Base-by-base conservation (phyloP, 140 eudicot species). In the Erigeron philadelphicus region DNA sequence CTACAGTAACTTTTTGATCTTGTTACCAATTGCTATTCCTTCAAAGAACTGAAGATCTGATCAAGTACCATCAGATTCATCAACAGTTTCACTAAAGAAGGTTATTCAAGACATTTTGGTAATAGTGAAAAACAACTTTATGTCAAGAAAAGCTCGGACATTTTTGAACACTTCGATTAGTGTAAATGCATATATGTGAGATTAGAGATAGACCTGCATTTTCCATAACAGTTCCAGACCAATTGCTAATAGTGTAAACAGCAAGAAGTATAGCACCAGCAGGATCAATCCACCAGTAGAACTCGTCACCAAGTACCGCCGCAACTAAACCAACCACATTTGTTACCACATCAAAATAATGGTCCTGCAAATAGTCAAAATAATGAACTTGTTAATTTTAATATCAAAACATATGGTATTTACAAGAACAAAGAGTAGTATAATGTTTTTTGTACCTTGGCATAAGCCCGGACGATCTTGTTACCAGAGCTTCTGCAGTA, bases 211-310 rank as follows among this genome's bases (percentile, higher is more conserved):
- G 44, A 92, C 98, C 98, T 84, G 99, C 99, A 85, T 89, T 93
- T 73, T 93, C 99, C 1, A 89, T 50, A 19, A 93, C 99, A 35
- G 99, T 87, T 79, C 87, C 90, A 0, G 97, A 87, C 99, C 99
- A 93, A 64, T 93, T 93, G 19, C 67, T 49, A 44, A 93, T 93
- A 4, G 99, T 93, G 78, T 93, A 93, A 44, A 93, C 63, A 16
- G 99, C 99, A 23, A 93, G 94, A 72, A 76, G 12, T 73, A 93
- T 74, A 31, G 99, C 99, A 64, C 99, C 99, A 66, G 64, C 85
- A 68, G 99, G 99, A 76, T 93, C 99, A 66, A 93, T 83, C 99
- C 99, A 93, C 99, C 99, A 93, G 41, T 83, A 85, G 73, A 86
- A 89, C 47, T 69, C 81, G 48, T 93, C 99, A 15, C 95, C 99